Base-by-base conservation (phyloP, 768 basidiomycete genomes). In the Suillus subaureus region DNA sequence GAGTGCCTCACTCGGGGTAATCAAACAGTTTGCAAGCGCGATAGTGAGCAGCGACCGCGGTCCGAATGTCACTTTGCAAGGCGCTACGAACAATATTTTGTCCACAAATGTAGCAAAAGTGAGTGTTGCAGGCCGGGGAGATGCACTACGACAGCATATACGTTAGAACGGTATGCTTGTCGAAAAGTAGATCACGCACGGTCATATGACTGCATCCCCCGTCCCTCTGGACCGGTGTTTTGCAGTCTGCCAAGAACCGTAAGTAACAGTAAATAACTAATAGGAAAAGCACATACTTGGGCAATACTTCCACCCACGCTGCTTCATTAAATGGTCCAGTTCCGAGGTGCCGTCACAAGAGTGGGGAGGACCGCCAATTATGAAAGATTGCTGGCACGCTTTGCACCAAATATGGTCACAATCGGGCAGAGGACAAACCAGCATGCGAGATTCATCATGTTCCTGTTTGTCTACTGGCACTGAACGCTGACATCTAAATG, bases 231-330 rank as follows among this genome's bases (percentile, higher is more conserved):
- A 85, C 82, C 4, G 85, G 82, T 12, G 85, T 84, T 58, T 66
- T 72, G 67, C 84, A 84, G 40, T 79, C 83, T 83, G 66, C 9
- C 35, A 21, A 35, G 21, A 23, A 47, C 18, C 8, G 42, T 63
- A 23, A 70, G 31, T 40, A 28, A 49, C 31, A n/a, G 47, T 18
- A 12, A 9, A 28, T 28, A 42, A 15, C 15, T n/a, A 15, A 42
- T 23, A 35, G 4, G 16, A 63, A 31, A 54, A 18, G n/a, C 12
- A 68, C 79, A 60, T 68, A 79, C 89, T 85, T 66, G 89, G 86
- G 71, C 89, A 90, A 61, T 82, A 81, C 66, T 85, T 86, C 89
- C 89, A 90, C 7, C 88, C 88, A n/a, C 79, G 75, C 69, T 78
- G 67, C 43, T 76, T 71, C 84, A 88, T 86, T 52, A 87, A 65